phyloP scores from a whole-genome alignment of 2,329 filamentous ascomycete genomes.

The Colletotrichum caudatum region DNA sequence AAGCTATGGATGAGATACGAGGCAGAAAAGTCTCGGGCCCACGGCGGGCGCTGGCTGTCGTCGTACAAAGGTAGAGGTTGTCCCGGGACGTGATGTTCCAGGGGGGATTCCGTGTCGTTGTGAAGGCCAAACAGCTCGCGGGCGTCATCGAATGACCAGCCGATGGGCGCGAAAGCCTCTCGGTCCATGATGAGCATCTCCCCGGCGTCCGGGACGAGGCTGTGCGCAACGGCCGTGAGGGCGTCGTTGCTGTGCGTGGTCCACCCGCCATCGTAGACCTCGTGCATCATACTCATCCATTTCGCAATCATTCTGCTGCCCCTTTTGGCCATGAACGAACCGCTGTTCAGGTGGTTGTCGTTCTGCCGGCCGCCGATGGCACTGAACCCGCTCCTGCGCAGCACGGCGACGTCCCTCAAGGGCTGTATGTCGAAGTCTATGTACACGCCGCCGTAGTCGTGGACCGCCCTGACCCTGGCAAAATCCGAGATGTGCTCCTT shows the following conservation, averaged over 20 bases:
- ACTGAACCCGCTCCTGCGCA: constrained; percentile 39
- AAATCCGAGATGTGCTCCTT: constrained; percentile 37
- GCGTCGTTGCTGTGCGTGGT: constrained; percentile 47
- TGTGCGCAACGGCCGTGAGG: constrained; percentile 55
- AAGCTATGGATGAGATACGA: constrained; percentile 46
- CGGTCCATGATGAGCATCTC: constrained; percentile 46
- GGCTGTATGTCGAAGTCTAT: constrained; percentile 44
- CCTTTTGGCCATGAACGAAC: constrained; percentile 45
- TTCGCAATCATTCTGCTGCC: constrained; percentile 39
- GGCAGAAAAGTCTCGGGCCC: constrained; percentile 43
- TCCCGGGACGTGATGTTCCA: constrained; percentile 16
- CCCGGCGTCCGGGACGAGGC: constrained; percentile 53
- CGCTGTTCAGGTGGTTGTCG: constrained; percentile 43
- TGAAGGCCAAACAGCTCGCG: constrained; percentile 42
- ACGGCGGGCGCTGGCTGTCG: constrained; percentile 21
- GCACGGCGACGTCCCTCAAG: constrained; percentile 16
- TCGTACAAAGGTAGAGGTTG: constrained; percentile 13
- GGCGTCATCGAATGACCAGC: constrained; percentile 41
- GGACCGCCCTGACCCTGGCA: constrained; percentile 37
- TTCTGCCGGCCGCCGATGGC: constrained; percentile 42
- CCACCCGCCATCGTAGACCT: constrained; percentile 47
- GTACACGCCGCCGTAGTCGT: constrained; percentile 46
- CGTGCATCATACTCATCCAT: constrained; percentile 46
- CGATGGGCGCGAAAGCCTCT: constrained; percentile 45
- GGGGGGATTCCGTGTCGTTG: constrained; percentile 23